Evolutionary conservation across 176 grass and related monocot species (phyloP).

Genomic region (Carex myosuroides): DNA sequence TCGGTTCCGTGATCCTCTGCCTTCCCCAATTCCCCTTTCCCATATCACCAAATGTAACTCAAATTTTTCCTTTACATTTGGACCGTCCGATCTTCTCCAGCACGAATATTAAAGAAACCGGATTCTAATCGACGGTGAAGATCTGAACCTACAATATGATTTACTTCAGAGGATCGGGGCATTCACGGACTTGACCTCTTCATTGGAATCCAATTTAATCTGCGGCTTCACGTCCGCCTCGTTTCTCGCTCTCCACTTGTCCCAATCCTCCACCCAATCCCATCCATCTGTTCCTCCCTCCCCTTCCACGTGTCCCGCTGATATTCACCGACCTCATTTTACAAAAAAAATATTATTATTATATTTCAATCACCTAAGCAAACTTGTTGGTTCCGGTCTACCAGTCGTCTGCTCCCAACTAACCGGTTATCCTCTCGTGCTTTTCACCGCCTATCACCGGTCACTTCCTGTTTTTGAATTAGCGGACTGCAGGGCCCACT

Average conservation of each 20-base stretch:
- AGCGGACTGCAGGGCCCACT: not conserved
- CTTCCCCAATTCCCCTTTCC: not conserved
- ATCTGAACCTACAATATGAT: no score
- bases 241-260: constrained; percentile 21
- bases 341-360: not conserved
- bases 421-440: constrained; percentile 14
- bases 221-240: constrained; percentile 1
- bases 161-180: no score
- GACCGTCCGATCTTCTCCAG: no score
- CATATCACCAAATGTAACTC: no score
- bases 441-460: constrained; percentile 33
- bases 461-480: constrained; percentile 46
- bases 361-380: not conserved
- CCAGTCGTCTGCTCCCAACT: constrained; percentile 31
- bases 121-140: no score
- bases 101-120: no score
- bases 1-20: not conserved
- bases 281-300: constrained; percentile 26
- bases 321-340: not conserved
- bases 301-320: constrained; percentile 30
- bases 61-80: no score
- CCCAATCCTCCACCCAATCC: not conserved
- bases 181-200: constrained; percentile 30
- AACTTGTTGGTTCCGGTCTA: not conserved
- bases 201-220: constrained; percentile 9